Percentiles rank a stretch among this genome's conserved stretches.
These are phyloP conservation scores for Collybia sp. DNA, from an alignment of 768 basidiomycete species.

Conservation along the genomic window DNA sequence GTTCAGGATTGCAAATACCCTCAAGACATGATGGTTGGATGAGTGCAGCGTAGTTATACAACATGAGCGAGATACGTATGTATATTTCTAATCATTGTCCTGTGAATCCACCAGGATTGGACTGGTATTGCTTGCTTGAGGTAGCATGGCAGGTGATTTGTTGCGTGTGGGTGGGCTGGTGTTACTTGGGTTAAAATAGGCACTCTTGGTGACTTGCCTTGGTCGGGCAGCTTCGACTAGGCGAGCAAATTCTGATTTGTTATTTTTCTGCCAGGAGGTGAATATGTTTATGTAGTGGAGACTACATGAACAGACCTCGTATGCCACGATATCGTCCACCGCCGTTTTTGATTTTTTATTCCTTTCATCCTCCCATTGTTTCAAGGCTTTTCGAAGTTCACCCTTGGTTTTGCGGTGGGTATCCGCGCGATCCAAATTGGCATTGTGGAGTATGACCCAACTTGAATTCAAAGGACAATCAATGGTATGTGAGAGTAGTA, in stretches of 20 bases:
- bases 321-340: slow-evolving; percentile 30
- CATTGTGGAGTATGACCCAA: slow-evolving; percentile 68
- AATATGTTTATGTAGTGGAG: background rate
- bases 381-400: slow-evolving; percentile 49
- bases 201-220: slow-evolving; percentile 1
- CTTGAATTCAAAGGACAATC: slow-evolving; percentile 23
- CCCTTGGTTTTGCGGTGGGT: slow-evolving; percentile 37
- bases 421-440: slow-evolving; percentile 58
- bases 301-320: slow-evolving; percentile 29
- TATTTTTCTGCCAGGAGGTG: slow-evolving; percentile 24
- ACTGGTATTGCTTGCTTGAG: too few relatives aligned
- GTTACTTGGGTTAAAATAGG: too few relatives aligned
- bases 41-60: too few relatives aligned
- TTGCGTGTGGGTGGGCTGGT: too few relatives aligned
- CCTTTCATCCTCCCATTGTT: slow-evolving; percentile 52
- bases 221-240: slow-evolving; percentile 31
- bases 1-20: too few relatives aligned
- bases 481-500: slow-evolving; percentile 1
- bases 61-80: too few relatives aligned
- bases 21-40: too few relatives aligned
- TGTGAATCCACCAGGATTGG: too few relatives aligned
- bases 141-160: too few relatives aligned
- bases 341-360: slow-evolving; percentile 33
- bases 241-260: slow-evolving; percentile 33
- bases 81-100: too few relatives aligned